Percentiles rank a stretch among this genome's conserved stretches.
phyloP scores from a whole-genome alignment of 352 stramenopile genomes.

The Pythium pyrilobum region DNA sequence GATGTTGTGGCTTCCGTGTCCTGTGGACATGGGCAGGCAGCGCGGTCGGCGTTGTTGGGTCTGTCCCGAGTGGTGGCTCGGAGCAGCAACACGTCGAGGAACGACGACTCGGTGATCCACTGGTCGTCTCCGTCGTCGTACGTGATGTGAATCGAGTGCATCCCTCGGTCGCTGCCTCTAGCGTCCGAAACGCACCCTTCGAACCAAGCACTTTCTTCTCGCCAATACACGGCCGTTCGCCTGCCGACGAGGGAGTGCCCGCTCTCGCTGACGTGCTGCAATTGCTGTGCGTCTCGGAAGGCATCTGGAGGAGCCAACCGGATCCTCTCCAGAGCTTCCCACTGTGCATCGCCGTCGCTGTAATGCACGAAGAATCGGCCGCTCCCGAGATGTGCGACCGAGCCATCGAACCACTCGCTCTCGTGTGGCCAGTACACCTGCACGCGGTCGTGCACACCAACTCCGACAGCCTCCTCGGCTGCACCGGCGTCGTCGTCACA shows the following conservation, averaged over 20 bases:
- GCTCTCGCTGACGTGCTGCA: constrained; percentile 20
- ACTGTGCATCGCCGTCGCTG: constrained; percentile 41
- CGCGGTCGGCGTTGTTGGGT: not conserved
- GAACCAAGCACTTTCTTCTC: constrained; percentile 36
- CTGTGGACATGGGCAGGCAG: too few relatives aligned
- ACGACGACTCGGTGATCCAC: constrained; percentile 25
- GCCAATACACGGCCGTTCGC: constrained; percentile 36
- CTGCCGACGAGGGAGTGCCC: not conserved
- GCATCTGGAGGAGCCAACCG: not conserved
- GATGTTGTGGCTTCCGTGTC: too few relatives aligned
- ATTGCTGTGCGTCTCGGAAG: constrained; percentile 15
- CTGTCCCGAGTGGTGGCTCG: not conserved
- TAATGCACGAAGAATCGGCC: constrained; percentile 35
- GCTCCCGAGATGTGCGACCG: constrained; percentile 6
- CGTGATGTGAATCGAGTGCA: constrained; percentile 22
- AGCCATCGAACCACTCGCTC: constrained; percentile 39
- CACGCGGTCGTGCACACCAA: constrained; percentile 21
- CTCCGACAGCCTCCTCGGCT: not conserved
- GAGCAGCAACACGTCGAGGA: constrained; percentile 32
- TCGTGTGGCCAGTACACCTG: constrained; percentile 47
- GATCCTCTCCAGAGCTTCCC: constrained; percentile 24
- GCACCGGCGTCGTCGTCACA: constrained; percentile 9
- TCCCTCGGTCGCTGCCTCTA: not conserved
- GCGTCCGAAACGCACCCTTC: constrained; percentile 22
- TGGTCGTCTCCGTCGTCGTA: constrained; percentile 51